Percentiles rank a stretch among this genome's conserved stretches.
phyloP scores from a whole-genome alignment of 106 monocot genomes.

The Agapanthus africanus region DNA sequence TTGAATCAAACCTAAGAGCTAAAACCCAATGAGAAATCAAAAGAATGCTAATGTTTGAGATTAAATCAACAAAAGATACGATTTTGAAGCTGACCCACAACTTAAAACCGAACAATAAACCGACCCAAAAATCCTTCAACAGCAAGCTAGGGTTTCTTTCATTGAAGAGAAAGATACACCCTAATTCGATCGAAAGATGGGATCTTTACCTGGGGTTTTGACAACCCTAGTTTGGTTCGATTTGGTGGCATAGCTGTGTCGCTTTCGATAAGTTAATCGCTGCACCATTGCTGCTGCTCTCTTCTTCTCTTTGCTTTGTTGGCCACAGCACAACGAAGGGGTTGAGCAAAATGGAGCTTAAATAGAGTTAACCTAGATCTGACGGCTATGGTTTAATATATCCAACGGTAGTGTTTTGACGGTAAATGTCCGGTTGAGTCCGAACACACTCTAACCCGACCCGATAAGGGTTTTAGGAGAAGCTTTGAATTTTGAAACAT shows the following conservation, averaged over 20 bases:
- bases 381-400: no score
- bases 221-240: slow-evolving; percentile 86
- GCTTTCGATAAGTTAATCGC: slow-evolving; percentile 77
- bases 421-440: no score
- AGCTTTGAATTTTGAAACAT: no score
- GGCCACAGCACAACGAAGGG: no score
- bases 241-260: slow-evolving; percentile 94
- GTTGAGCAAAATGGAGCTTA: no score
- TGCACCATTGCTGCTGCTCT: slow-evolving; percentile 56
- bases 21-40: no score
- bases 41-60: no score
- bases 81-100: not conserved
- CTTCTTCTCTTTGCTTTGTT: not conserved
- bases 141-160: not conserved
- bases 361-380: no score
- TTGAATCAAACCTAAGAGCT: no score
- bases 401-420: no score
- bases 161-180: not conserved
- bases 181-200: not conserved
- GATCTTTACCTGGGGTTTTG: slow-evolving; percentile 64
- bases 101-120: not conserved
- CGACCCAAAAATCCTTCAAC: not conserved
- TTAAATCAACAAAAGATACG: slow-evolving; percentile 1
- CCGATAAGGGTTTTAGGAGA: no score
- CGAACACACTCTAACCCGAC: no score